Base-by-base conservation (phyloP, 2,329 filamentous ascomycete species). In the Ambrosiella xylebori region DNA sequence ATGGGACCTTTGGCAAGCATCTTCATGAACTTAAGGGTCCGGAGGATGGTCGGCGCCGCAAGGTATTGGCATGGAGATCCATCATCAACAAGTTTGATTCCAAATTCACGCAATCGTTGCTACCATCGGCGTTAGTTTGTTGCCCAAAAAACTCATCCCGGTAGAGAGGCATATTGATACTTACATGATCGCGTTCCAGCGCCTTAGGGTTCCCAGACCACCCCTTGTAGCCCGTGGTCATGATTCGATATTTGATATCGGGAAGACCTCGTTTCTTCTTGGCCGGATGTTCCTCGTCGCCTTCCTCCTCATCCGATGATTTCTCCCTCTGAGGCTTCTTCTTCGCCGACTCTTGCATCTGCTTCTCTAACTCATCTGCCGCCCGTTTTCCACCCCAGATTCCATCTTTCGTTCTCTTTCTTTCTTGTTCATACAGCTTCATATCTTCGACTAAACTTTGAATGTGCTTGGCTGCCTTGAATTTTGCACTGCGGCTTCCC, bases 11-110 rank as follows among this genome's bases (percentile, higher is more conserved):
- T 82, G 15, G 93, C 89, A 36, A 98, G 73, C 11, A 89, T 88
- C 61, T 84, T 85, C 54, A 97, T 82, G 67, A 98, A 98, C 67
- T 98, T 98, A 67, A 88, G 82, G 0, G 93, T 98, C 41, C 93
- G 85, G 39, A 96, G 80, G 61, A 97, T 81, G 47, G 82, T 79
- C 0, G 91, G 93, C 2, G 91, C 91, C 39, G 88, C 89, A 9
- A 98, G 79, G 67, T 95, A 87, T 64, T 91, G 87, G 67, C 88
- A 93, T 50, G 80, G 77, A 53, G 80, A 78, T 35, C 82, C 81
- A 65, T 95, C 86, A 64, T 84, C 77, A 3, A 88, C 85, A 19
- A 95, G 80, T 63, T 82, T 76, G 58, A 98, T 86, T 7, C 93
- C 93, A 40, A 97, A 73, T 51, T 85, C 81, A 61, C 90, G 85